A percentile compares a stretch with the other conserved stretches of the same genome.
phyloP scores from a whole-genome alignment of 1,139 yeast species.

The Debaryomyces sp. region DNA sequence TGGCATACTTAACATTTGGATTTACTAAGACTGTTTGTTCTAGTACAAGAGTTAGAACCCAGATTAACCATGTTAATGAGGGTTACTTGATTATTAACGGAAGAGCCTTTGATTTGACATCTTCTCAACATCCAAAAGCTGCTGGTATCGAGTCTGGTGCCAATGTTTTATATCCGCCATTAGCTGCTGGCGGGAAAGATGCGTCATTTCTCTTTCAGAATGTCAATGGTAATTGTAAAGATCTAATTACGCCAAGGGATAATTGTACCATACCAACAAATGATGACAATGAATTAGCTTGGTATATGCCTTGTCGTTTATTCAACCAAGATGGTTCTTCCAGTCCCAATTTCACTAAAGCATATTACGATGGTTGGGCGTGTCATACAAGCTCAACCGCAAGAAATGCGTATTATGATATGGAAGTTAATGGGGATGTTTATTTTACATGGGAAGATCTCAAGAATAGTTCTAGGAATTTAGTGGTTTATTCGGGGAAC shows the following conservation, averaged over 20 bases:
- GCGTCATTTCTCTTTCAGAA: slow-evolving; percentile 90
- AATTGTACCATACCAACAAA: slow-evolving; percentile 71
- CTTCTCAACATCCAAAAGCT: slow-evolving; percentile 77
- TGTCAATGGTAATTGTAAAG: slow-evolving; percentile 91
- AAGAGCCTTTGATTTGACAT: slow-evolving; percentile 69
- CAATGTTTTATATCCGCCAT: slow-evolving; percentile 79
- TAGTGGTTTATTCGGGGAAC: slow-evolving; percentile 85
- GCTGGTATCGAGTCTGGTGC: slow-evolving; percentile 71
- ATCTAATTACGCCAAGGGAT: slow-evolving; percentile 72
- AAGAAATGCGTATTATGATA: slow-evolving; percentile 64
- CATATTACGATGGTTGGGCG: slow-evolving; percentile 80
- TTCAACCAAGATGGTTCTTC: slow-evolving; percentile 72
- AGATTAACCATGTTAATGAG: slow-evolving; percentile 56
- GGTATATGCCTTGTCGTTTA: slow-evolving; percentile 94
- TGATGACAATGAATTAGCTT: slow-evolving; percentile 69
- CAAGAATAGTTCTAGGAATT: slow-evolving; percentile 65
- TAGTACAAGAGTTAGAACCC: slow-evolving; percentile 50
- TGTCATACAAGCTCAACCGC: slow-evolving; percentile 82
- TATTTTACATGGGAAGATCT: slow-evolving; percentile 92
- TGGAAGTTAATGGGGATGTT: slow-evolving; percentile 71
- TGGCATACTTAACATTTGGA: slow-evolving; percentile 89
- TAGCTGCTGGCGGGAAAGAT: slow-evolving; percentile 87
- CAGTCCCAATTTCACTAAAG: slow-evolving; percentile 59
- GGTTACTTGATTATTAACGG: slow-evolving; percentile 83
- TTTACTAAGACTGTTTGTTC: slow-evolving; percentile 85